Conservation (phyloP, 2,329 filamentous ascomycete species). For the Paraphaeosphaeria minitans region DNA sequence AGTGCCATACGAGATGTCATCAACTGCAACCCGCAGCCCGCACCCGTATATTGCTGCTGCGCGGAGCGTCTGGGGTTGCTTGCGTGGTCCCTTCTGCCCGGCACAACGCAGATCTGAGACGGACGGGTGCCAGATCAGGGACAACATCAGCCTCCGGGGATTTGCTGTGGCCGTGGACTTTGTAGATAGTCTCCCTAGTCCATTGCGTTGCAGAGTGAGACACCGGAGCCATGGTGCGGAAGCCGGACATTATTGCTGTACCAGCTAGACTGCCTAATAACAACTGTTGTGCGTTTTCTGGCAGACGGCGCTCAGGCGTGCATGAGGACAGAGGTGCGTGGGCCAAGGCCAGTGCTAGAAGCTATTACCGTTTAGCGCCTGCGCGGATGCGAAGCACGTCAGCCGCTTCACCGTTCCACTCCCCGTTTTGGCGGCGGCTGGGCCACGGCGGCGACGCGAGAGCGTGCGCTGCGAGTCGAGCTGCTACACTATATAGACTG, state of each 20-base stretch:
- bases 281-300: background rate
- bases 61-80: background rate
- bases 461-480: constrained; percentile 1
- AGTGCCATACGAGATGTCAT: constrained; percentile 5
- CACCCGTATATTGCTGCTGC: background rate
- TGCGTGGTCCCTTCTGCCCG: constrained; percentile 9
- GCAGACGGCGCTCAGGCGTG: background rate
- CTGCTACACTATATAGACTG: constrained; percentile 21
- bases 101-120: background rate
- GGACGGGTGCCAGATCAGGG: background rate
- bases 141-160: background rate
- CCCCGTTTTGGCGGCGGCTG: constrained; percentile 13
- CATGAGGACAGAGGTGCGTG: constrained; percentile 6
- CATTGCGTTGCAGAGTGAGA: background rate
- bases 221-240: background rate
- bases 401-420: constrained; percentile 21
- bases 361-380: constrained; percentile 5
- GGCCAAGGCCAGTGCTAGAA: constrained; percentile 10
- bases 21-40: background rate
- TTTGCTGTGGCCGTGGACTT: background rate
- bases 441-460: constrained; percentile 5
- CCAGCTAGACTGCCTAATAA: no score
- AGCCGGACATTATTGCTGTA: constrained; percentile 3
- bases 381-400: constrained; percentile 17
- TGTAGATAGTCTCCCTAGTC: no score